Conservation (phyloP, 805 yeast genomes). For the Zygoascus tannicola region DNA sequence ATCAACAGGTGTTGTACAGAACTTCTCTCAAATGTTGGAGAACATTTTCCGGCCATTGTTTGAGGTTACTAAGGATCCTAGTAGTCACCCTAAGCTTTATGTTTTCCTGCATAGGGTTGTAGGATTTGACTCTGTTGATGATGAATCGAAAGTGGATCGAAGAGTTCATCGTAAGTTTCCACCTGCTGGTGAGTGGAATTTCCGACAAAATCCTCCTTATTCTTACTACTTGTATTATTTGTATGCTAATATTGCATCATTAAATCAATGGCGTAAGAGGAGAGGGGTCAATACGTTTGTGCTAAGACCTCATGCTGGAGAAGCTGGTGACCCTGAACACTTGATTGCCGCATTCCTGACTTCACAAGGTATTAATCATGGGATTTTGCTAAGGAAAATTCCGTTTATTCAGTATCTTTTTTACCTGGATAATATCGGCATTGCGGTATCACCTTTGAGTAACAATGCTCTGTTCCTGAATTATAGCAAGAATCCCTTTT, state of each 20-base stretch:
- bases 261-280: constrained; percentile 72
- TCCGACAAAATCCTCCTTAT: constrained; percentile 85
- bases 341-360: constrained; percentile 80
- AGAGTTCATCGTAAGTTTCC: constrained; percentile 78
- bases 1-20: constrained; percentile 56
- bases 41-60: constrained; percentile 83
- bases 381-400: constrained; percentile 82
- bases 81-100: constrained; percentile 81
- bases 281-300: constrained; percentile 82
- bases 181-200: constrained; percentile 74
- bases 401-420: constrained; percentile 92
- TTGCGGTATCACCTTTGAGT: constrained; percentile 97
- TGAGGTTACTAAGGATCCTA: constrained; percentile 81
- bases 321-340: constrained; percentile 99
- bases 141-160: constrained; percentile 87
- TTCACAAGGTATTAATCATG: constrained; percentile 91
- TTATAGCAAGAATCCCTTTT: constrained; percentile 95
- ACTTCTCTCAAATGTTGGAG: constrained; percentile 65
- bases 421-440: constrained; percentile 89
- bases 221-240: constrained; percentile 87
- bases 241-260: constrained; percentile 74
- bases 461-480: constrained; percentile 93
- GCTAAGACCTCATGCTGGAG: constrained; percentile 97
- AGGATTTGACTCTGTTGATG: constrained; percentile 98
- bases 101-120: constrained; percentile 86